phyloP scores from a whole-genome alignment of 164 flowering plant genomes.

The Vitis riparia region DNA sequence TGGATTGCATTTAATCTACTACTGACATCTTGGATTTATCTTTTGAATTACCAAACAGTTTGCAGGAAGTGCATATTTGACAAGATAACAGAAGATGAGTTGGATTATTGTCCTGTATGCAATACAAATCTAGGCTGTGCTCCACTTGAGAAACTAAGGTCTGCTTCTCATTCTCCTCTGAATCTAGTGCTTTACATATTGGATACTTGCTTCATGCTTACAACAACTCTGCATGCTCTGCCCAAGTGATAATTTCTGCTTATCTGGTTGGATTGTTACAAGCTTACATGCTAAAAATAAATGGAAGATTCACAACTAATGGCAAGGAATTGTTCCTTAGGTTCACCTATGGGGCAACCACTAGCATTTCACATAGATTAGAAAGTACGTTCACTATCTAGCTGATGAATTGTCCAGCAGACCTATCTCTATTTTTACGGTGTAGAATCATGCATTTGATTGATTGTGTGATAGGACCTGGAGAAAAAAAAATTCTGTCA shows the following conservation, averaged over 20 bases:
- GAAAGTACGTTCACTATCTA: no score
- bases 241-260: background rate
- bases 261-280: background rate
- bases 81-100: constrained; percentile 30
- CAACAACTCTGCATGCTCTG: background rate
- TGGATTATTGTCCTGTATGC: constrained; percentile 39
- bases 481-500: no score
- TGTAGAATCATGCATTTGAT: no score
- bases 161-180: background rate
- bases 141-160: constrained; percentile 51
- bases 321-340: no score
- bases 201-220: background rate
- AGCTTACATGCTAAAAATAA: background rate
- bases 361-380: no score
- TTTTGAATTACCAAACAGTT: constrained; percentile 22
- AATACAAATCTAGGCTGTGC: constrained; percentile 26
- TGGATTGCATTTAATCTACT: no score
- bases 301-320: no score
- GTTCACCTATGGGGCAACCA: no score
- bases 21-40: background rate
- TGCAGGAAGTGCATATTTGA: constrained; percentile 46
- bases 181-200: background rate
- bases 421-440: no score
- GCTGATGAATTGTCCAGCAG: no score
- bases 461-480: no score